A percentile compares a stretch with the other conserved stretches of the same genome.
Evolutionary conservation across 2,329 filamentous ascomycete genomes (phyloP).

Genomic region (Arthrobotrys pseudoclavata): DNA sequence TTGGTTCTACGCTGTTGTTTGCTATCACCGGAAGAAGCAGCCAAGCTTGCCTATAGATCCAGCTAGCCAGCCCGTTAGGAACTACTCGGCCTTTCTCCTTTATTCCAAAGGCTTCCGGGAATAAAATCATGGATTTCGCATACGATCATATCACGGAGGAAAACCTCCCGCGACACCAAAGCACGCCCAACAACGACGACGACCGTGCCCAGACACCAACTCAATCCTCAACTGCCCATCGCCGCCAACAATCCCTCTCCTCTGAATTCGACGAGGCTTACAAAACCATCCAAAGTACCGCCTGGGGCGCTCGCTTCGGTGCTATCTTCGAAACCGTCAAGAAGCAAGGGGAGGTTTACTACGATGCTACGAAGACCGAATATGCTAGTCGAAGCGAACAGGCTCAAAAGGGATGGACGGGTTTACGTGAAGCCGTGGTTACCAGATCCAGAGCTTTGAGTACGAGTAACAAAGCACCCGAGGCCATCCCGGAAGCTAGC

Average conservation of each 20-base stretch:
- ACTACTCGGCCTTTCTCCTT: neutral
- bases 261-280: conserved; percentile 94
- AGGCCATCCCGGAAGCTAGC: conserved; percentile 67
- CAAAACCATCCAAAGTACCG: conserved; percentile 88
- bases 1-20: neutral
- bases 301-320: conserved; percentile 89
- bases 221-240: conserved; percentile 60
- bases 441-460: conserved; percentile 78
- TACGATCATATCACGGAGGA: conserved; percentile 98
- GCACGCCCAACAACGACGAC: conserved; percentile 68
- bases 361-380: conserved; percentile 85
- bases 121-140: conserved; percentile 87
- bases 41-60: conserved; percentile 4
- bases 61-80: conserved; percentile 13
- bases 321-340: conserved; percentile 92
- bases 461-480: conserved; percentile 63
- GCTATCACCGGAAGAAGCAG: conserved; percentile 9
- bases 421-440: conserved; percentile 76
- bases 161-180: conserved; percentile 74
- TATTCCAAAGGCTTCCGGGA: neutral
- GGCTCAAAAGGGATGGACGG: conserved; percentile 83
- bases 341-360: conserved; percentile 93
- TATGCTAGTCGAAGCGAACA: conserved; percentile 82
- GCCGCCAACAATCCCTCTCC: conserved; percentile 74
- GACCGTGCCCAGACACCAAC: conserved; percentile 66